Base-by-base conservation (phyloP, 768 basidiomycete species). In the Strobilomyces dryophilus region DNA sequence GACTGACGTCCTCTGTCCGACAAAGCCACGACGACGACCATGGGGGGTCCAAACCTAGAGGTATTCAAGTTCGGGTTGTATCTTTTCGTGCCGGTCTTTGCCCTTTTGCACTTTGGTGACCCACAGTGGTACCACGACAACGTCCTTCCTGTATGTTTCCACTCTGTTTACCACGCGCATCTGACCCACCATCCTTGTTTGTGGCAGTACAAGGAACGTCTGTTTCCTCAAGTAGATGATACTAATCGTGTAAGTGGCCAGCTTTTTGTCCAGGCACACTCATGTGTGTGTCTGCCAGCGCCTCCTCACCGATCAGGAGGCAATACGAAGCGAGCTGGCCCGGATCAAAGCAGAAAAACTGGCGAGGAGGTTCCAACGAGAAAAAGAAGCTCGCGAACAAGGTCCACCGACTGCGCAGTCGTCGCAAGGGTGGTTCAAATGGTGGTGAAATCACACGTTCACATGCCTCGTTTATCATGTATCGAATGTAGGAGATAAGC, bases 31-130 rank as follows among this genome's bases (percentile, higher is more conserved):
- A 24, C 24, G 24, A 24, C 24, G 24, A 24, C 41, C 72, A 80
- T 89, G 87, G 87, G 77, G 3, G 84, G 88, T 11, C 83, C 89
- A 34, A 89, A 88, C 67, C 83, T 94, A 49, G 92, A 94, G 70
- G 79, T 93, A 17, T 91, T 93, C 84, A 93, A 92, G 72, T 94
- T 94, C 61, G 82, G 82, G 4, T 71, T 92, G 17, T 93, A 94
- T 69, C 82, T 94, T 51, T 91, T 91, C 61, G 83, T 92, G 53
- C 92, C 92, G 10, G 82, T 94, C 52, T 73, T 79, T 43, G 85
- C 89, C 21, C 79, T 94, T 63, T 72, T 92, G 46, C 87, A 92
- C 69, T 93, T 89, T 64, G 91, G 92, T 41, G 89, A 93, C 67
- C 89, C 90, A 6, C 81, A 86, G 39, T 94, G 92, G 92, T 94